Evolutionary conservation across 2,329 filamentous ascomycete genomes (phyloP).

Genomic region (Chaetomiaceae sp.): DNA sequence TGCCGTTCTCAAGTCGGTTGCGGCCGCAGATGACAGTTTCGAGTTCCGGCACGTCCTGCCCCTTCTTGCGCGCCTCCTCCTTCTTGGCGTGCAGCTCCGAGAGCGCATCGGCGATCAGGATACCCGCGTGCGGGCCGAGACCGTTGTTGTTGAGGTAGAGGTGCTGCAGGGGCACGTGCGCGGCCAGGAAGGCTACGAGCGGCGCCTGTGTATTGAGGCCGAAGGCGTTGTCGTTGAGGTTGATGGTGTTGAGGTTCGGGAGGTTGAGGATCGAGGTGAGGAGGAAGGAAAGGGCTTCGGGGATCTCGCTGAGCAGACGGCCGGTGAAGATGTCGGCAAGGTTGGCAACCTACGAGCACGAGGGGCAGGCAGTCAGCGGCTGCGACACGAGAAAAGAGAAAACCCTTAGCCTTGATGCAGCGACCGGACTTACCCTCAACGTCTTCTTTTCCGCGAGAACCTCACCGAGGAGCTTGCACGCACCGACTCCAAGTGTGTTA

Average conservation of each 20-base stretch:
- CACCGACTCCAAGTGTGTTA: slow-evolving; percentile 88
- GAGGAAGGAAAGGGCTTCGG: slow-evolving; percentile 77
- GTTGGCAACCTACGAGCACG: slow-evolving; percentile 61
- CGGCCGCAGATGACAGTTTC: slow-evolving; percentile 97
- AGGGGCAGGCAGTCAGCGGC: slow-evolving; percentile 1
- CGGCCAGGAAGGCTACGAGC: slow-evolving; percentile 83
- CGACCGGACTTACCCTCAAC: slow-evolving; percentile 54
- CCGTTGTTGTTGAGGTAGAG: slow-evolving; percentile 98
- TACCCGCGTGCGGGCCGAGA: slow-evolving; percentile 84
- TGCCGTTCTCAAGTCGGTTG: slow-evolving; percentile 92
- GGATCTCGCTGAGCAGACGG: slow-evolving; percentile 88
- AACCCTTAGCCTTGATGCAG: not conserved
- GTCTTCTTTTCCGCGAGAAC: slow-evolving; percentile 80
- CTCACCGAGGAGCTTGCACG: slow-evolving; percentile 78
- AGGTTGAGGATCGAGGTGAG: slow-evolving; percentile 83
- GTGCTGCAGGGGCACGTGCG: slow-evolving; percentile 85
- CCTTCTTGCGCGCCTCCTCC: slow-evolving; percentile 65
- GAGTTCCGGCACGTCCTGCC: slow-evolving; percentile 70
- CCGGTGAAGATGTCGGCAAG: slow-evolving; percentile 97
- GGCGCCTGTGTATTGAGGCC: slow-evolving; percentile 92
- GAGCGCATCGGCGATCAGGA: slow-evolving; percentile 82
- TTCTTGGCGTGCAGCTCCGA: slow-evolving; percentile 80
- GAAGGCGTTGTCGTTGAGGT: slow-evolving; percentile 97
- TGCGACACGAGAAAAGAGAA: not conserved
- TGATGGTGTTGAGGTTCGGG: slow-evolving; percentile 81